Base-by-base conservation (phyloP, 441 rosid genomes). In the Populus trichocarpa region DNA sequence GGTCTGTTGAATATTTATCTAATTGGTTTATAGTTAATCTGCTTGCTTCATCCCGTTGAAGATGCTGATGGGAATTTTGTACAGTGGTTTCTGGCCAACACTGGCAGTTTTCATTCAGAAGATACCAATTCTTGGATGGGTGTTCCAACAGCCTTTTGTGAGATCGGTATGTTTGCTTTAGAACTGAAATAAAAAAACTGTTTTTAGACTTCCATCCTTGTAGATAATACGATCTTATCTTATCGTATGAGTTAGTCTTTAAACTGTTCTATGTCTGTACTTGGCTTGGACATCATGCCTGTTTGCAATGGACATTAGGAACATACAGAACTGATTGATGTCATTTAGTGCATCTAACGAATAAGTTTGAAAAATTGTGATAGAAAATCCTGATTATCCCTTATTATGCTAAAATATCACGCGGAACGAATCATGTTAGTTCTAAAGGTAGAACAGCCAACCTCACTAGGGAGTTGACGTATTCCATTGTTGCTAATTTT, bases 21-120 rank as follows among this genome's bases (percentile, higher is more conserved):
- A 61, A 64, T 64, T 68, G 23, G 50, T 16, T 50, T 70, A 18
- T 8, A 13, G 18, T 3, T n/a, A 79, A 42, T 73, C 13, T 30
- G 57, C 69, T 66, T 9, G 11, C 6, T 57, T 32, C 3, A 4
- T 23, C 35, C 50, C 2, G 69, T 22, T 74, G 50, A 68, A 67
- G 79, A 75, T 81, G 69, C 77, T 85, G 81, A 81, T 67, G 8
- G 28, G 30, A 42, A 65, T 46, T 67, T 69, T 80, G 28, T 86
- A 83, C 88, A 92, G 98, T 87, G 99, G 98, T 74, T 94, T 96
- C 90, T 96, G 99, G 98, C 99, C 99, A 20, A 96, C 99, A 38
- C 90, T 96, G 26, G 84, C 98, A 28, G 93, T 94, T 53, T 96
- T 94, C 74, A 75, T 92, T 71, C 97, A 93, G 87, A 96, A 82